Base-by-base conservation (phyloP, 192 early-diverging fungal species). In the Backusella psychrophila region DNA sequence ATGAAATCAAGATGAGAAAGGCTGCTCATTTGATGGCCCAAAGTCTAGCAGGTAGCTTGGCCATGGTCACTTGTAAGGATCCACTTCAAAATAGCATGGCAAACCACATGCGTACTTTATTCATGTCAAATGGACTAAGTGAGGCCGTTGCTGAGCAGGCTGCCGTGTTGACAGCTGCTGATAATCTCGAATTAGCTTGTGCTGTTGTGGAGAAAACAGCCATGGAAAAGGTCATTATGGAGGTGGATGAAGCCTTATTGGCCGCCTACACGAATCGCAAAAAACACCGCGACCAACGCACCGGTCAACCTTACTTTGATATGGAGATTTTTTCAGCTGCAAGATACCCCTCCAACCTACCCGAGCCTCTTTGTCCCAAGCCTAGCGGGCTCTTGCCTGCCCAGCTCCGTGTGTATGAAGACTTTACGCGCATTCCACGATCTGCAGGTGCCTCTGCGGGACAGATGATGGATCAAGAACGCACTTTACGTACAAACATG, bases 1-100 rank as follows among this genome's bases (percentile, higher is more conserved):
- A 97, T 79, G 98, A 98, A 79, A 93, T 94, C 59, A 92, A 94
- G 77, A 93, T 99, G 92, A 89, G 95, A 66, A 93, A 95, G 63
- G 93, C 98, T 1, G 96, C 96, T 8, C 96, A 97, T 78, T 81
- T 94, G 33, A 99, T 99, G 97, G 96, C 93, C 11, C 96, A 98
- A 76, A 95, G 91, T 29, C 81, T 99, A 11, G 96, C 97, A 6
- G 77, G 76, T 23, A 75, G 73, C 17, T 70, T 81, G 38, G 96
- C 96, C 2, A 90, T 97, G 49, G 96, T 96, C 21, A 94, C 95
- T 17, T 97, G 95, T 77, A 92, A 96, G 46, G 97, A 99, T 75
- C 95, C 96, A 49, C 87, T 99, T 6, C 90, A 95, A 46, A 85
- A 93, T 41, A 94, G 91, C 84, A 94, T 98, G 89, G 87, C 86